Evolutionary conservation across 768 basidiomycete genomes (phyloP).

Genomic region (Pisolithus tinctorius): DNA sequence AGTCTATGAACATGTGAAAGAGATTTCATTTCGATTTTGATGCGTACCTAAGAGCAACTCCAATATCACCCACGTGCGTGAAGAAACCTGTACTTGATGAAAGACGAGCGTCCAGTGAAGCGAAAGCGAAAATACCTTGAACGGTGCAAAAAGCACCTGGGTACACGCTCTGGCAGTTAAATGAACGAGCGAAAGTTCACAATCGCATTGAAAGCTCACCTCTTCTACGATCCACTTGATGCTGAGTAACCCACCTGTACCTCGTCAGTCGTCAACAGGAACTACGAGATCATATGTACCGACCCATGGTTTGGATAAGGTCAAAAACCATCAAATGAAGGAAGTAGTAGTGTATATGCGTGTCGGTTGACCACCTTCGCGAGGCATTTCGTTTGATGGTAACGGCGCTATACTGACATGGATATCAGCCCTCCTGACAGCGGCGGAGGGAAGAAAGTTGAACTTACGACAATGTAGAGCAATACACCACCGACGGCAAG

Average conservation of each 20-base stretch:
- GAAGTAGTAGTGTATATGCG: slow-evolving; percentile 31
- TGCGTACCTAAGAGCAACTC: slow-evolving; percentile 3
- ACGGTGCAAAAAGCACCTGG: slow-evolving; percentile 27
- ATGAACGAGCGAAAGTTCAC: neutral
- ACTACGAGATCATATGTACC: neutral
- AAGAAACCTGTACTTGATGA: slow-evolving; percentile 22
- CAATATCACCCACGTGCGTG: slow-evolving; percentile 7
- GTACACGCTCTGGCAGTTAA: slow-evolving; percentile 19
- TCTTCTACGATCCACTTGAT: slow-evolving; percentile 28
- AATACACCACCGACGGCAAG: slow-evolving; percentile 23
- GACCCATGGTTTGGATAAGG: slow-evolving; percentile 28
- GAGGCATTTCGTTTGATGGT: slow-evolving; percentile 16
- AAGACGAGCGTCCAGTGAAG: neutral
- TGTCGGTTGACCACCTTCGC: slow-evolving; percentile 24
- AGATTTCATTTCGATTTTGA: neutral
- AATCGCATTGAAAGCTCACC: slow-evolving; percentile 15
- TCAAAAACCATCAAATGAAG: slow-evolving; percentile 26
- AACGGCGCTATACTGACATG: slow-evolving; percentile 20
- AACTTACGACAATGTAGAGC: slow-evolving; percentile 23
- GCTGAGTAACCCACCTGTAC: slow-evolving; percentile 24
- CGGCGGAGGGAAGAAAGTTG: neutral
- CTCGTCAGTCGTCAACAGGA: slow-evolving; percentile 3
- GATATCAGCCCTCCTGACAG: neutral
- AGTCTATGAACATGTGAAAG: slow-evolving; percentile 1
- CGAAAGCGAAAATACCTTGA: slow-evolving; percentile 23